These are phyloP conservation scores for Argentina anserina DNA, from an alignment of 306 rosid genomes.

Conservation along the genomic window DNA sequence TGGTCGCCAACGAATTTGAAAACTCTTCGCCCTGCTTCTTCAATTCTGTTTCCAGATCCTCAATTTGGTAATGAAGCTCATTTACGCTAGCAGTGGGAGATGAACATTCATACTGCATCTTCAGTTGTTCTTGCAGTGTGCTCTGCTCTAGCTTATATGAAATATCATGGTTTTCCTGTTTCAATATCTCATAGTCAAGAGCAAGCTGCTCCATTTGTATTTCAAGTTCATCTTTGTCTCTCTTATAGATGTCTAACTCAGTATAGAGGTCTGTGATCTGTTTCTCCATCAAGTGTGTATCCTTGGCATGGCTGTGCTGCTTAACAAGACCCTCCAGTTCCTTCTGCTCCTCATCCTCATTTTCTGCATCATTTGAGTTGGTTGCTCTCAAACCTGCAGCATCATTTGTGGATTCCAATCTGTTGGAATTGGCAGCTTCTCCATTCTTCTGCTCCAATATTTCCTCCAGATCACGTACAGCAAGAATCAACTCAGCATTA, in stretches of 20 bases:
- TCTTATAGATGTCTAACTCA: slow-evolving; percentile 76
- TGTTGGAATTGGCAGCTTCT: slow-evolving; percentile 33
- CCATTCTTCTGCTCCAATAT: slow-evolving; percentile 65
- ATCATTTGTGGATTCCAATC: slow-evolving; percentile 21
- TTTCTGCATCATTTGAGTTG: slow-evolving; percentile 37
- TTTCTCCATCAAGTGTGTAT: slow-evolving; percentile 57
- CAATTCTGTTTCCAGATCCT: slow-evolving; percentile 63
- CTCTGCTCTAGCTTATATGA: slow-evolving; percentile 78
- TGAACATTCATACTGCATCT: slow-evolving; percentile 70
- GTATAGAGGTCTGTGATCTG: slow-evolving; percentile 66
- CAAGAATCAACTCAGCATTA: slow-evolving; percentile 75
- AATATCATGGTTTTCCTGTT: slow-evolving; percentile 88
- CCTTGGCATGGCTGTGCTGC: slow-evolving; percentile 45
- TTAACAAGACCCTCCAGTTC: slow-evolving; percentile 71
- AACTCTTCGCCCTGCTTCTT: slow-evolving; percentile 63
- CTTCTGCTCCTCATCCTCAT: slow-evolving; percentile 73
- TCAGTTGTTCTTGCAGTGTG: slow-evolving; percentile 78
- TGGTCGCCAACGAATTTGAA: slow-evolving; percentile 65
- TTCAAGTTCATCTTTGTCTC: slow-evolving; percentile 94
- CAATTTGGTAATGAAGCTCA: slow-evolving; percentile 58
- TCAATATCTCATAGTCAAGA: slow-evolving; percentile 92
- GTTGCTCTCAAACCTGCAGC: slow-evolving; percentile 34
- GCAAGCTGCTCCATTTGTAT: slow-evolving; percentile 98
- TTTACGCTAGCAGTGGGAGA: slow-evolving; percentile 44
- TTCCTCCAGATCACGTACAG: slow-evolving; percentile 78